Conservation (phyloP, 257 asterid genomes). For the Avicennia marina region DNA sequence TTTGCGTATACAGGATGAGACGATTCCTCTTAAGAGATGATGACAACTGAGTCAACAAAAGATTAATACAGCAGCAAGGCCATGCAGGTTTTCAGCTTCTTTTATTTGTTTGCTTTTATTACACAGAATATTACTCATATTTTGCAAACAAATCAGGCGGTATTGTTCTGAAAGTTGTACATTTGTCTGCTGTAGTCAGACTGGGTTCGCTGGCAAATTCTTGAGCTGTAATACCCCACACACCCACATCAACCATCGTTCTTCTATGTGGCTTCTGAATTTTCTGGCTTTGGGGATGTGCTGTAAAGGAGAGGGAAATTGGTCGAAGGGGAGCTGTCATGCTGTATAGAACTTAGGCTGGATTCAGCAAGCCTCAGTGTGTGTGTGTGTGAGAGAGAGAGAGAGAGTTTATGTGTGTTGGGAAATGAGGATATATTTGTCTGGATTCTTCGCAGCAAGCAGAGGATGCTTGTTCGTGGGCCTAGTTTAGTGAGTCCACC, state of each 20-base stretch:
- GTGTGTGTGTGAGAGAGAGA: background rate
- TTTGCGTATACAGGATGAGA: conserved; percentile 21
- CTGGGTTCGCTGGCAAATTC: conserved; percentile 11
- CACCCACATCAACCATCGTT: background rate
- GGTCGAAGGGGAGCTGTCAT: conserved; percentile 13
- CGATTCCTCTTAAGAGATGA: conserved; percentile 24
- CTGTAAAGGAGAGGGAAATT: conserved; percentile 19
- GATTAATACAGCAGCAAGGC: conserved; percentile 8
- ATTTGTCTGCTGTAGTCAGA: background rate
- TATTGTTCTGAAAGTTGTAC: conserved; percentile 5
- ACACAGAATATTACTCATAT: conserved; percentile 3
- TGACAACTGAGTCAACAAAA: conserved; percentile 44
- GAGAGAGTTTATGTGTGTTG: background rate
- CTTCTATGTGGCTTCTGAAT: conserved; percentile 7
- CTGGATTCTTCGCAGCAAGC: conserved; percentile 27
- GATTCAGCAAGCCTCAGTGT: background rate
- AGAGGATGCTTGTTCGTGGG: conserved; percentile 21
- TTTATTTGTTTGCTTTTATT: conserved; percentile 15
- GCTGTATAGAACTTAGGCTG: background rate
- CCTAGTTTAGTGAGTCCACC: conserved; percentile 12
- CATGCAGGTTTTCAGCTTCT: conserved; percentile 14
- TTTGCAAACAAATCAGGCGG: conserved; percentile 7
- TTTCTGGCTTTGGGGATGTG: conserved; percentile 20
- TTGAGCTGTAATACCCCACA: conserved; percentile 22
- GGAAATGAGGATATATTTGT: conserved; percentile 25